phyloP scores from a whole-genome alignment of 139 green algal genomes.

The Pycnococcus provasolii region DNA sequence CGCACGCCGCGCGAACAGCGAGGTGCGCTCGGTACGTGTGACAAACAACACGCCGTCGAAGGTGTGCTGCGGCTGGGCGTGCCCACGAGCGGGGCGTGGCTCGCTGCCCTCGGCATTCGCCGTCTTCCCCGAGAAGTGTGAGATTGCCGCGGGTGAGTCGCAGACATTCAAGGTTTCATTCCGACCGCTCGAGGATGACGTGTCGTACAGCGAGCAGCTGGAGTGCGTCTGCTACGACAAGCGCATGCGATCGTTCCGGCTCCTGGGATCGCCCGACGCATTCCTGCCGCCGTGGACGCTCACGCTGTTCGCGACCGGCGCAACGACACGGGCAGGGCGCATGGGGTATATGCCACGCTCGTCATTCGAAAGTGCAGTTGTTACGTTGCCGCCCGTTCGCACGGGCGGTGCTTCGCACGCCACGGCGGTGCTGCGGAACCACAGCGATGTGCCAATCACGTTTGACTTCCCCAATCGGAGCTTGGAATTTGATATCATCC shows the following conservation, averaged over 20 bases:
- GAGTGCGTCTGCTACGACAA: constrained; percentile 36
- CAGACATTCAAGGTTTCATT: constrained; percentile 47
- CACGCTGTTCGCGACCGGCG: constrained; percentile 25
- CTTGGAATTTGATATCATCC: neutral
- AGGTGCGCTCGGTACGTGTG: constrained; percentile 40
- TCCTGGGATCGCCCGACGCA: constrained; percentile 35
- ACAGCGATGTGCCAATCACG: constrained; percentile 47
- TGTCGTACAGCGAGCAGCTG: constrained; percentile 37
- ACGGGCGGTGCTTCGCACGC: constrained; percentile 33
- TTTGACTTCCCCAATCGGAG: constrained; percentile 34
- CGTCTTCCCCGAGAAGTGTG: constrained; percentile 47
- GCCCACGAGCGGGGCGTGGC: too few species aligned
- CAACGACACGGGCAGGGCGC: constrained; percentile 5
- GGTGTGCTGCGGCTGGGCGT: constrained; percentile 19
- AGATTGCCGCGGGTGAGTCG: constrained; percentile 40
- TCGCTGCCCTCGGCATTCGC: neutral
- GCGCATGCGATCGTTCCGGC: constrained; percentile 52
- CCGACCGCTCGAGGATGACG: constrained; percentile 40
- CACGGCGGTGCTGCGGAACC: constrained; percentile 48
- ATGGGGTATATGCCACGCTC: neutral
- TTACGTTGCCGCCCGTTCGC: constrained; percentile 41
- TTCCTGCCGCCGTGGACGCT: constrained; percentile 42
- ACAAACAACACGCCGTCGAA: constrained; percentile 30
- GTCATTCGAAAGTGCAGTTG: neutral
- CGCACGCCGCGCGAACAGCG: neutral